A percentile compares a stretch with the other conserved stretches of the same genome.
Conservation (phyloP, 1,139 yeast species). For the Scheffersomyces illinoinensis region DNA sequence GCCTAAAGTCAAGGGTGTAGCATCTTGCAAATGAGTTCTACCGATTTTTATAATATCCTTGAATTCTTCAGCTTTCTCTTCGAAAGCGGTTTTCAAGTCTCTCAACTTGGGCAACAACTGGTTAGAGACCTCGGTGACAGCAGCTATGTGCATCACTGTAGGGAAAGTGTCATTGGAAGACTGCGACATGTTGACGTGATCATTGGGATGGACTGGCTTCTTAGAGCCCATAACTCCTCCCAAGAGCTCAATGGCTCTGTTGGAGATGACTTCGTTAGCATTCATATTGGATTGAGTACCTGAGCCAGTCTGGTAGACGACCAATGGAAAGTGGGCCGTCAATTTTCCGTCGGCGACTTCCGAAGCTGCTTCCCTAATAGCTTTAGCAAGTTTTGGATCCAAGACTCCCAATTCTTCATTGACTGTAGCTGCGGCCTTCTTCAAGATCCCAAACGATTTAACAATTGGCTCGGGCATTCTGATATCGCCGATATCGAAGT, state of each 20-base stretch:
- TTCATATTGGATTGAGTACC: conserved; percentile 24
- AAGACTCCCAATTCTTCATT: conserved; percentile 18
- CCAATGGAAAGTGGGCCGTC: conserved; percentile 21
- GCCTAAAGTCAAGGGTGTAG: conserved; percentile 22
- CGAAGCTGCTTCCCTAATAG: conserved; percentile 19
- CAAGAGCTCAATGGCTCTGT: conserved; percentile 22
- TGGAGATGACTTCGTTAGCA: conserved; percentile 22
- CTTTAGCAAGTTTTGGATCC: conserved; percentile 18
- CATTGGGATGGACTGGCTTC: conserved; percentile 22
- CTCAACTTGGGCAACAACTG: conserved; percentile 18
- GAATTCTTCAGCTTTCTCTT: conserved; percentile 18
- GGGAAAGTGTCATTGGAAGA: conserved; percentile 23
- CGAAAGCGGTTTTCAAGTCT: conserved; percentile 17
- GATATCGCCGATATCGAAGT: conserved; percentile 21
- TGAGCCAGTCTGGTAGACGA: conserved; percentile 23
- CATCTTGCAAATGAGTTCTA: conserved; percentile 23
- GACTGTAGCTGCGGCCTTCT: conserved; percentile 21
- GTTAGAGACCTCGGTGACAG: conserved; percentile 17
- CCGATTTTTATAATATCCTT: conserved; percentile 20
- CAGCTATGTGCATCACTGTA: conserved; percentile 24
- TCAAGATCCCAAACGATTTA: conserved; percentile 20
- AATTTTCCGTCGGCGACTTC: conserved; percentile 20
- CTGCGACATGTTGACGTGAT: conserved; percentile 23
- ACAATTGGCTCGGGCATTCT: conserved; percentile 20
- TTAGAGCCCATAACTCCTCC: conserved; percentile 21